Conservation (phyloP, 78 protist genomes). For the Blattamonas nauphoetae region DNA sequence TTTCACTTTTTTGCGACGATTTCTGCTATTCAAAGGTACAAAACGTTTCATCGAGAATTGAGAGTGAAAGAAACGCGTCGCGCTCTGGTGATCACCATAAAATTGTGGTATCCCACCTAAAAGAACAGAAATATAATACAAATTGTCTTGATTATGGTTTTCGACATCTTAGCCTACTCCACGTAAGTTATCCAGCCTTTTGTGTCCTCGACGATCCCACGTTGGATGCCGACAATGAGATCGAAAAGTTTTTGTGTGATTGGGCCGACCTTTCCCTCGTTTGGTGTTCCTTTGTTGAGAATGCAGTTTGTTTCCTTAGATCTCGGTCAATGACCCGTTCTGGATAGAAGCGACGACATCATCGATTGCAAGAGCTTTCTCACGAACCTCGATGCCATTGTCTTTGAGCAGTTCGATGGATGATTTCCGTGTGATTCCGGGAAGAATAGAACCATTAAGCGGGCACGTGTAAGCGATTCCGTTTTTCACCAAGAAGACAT, state of each 20-base stretch:
- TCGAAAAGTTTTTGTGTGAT: neutral
- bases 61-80: too few species aligned
- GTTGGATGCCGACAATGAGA: neutral
- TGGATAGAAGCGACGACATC: neutral
- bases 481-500: slow-evolving; percentile 9
- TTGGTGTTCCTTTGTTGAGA: too few species aligned
- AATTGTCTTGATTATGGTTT: too few species aligned
- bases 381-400: slow-evolving; percentile 12
- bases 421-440: slow-evolving; percentile 41
- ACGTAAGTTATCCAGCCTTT: neutral
- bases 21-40: too few species aligned
- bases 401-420: neutral
- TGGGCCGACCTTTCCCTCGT: neutral
- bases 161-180: too few species aligned
- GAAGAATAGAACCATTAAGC: slow-evolving; percentile 37
- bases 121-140: too few species aligned
- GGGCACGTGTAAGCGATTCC: slow-evolving; percentile 7
- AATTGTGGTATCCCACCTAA: too few species aligned
- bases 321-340: slow-evolving; percentile 17
- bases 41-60: too few species aligned
- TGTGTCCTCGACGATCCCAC: neutral
- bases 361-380: neutral
- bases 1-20: too few species aligned
- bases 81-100: too few species aligned
- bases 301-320: too few species aligned